phyloP scores from a whole-genome alignment of 352 stramenopile species.

The Elongisporangium undulatum region DNA sequence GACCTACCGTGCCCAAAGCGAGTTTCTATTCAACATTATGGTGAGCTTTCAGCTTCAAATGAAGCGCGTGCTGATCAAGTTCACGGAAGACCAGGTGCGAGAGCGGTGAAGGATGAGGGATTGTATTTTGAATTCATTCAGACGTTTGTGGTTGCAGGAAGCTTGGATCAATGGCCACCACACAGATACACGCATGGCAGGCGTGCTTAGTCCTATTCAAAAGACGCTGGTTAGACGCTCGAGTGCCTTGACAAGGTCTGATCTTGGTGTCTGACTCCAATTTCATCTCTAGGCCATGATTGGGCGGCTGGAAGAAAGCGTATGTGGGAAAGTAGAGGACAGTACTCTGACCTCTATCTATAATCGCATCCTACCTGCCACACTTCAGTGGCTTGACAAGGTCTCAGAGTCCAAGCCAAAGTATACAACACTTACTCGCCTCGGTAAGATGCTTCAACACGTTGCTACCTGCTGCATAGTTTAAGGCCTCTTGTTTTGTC shows the following conservation, averaged over 20 bases:
- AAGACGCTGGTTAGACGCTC: conserved; percentile 45
- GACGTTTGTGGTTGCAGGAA: conserved; percentile 23
- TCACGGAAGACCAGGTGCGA: conserved; percentile 60
- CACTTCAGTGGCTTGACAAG: conserved; percentile 70
- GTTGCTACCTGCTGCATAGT: background rate
- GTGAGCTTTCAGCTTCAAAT: conserved; percentile 77
- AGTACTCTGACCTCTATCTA: conserved; percentile 60
- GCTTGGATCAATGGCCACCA: conserved; percentile 62
- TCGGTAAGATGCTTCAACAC: conserved; percentile 25
- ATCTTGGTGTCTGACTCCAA: background rate
- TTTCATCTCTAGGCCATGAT: conserved; percentile 37
- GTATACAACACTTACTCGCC: conserved; percentile 50
- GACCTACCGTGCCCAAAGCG: conserved; percentile 35
- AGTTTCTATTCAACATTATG: conserved; percentile 67
- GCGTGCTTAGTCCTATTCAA: conserved; percentile 55
- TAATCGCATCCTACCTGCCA: conserved; percentile 52
- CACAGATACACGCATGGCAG: conserved; percentile 66
- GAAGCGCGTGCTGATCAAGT: conserved; percentile 77
- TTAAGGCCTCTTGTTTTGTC: background rate
- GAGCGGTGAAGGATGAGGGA: background rate
- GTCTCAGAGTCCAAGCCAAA: conserved; percentile 61
- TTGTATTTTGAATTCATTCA: background rate
- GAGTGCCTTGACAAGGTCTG: background rate
- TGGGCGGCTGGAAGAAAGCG: conserved; percentile 52
- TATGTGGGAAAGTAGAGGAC: conserved; percentile 50